Conservation (phyloP, 768 basidiomycete species). For the Agrocybe pediades region DNA sequence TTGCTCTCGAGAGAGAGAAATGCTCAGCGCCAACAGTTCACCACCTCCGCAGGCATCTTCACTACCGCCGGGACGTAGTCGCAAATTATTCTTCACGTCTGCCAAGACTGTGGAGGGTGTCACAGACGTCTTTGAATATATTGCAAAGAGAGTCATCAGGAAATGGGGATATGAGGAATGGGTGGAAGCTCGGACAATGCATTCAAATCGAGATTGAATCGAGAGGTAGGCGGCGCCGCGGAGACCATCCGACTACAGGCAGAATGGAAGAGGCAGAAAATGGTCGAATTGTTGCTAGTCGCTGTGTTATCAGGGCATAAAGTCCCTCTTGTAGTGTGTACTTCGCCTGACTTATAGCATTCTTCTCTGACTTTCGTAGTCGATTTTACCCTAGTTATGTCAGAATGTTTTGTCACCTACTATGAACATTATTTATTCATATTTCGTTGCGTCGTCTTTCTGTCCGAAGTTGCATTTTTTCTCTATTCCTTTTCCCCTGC, state of each 20-base stretch:
- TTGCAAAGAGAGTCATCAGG: slow-evolving; percentile 61
- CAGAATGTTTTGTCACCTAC: neutral
- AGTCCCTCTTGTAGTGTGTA: neutral
- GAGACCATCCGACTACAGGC: slow-evolving; percentile 7
- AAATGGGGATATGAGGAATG: slow-evolving; percentile 72
- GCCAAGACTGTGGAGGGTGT: slow-evolving; percentile 81
- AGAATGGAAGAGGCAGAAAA: slow-evolving; percentile 5
- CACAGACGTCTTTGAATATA: slow-evolving; percentile 73
- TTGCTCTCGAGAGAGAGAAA: slow-evolving; percentile 37
- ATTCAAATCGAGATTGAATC: no score
- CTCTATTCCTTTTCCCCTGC: neutral
- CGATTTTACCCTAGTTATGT: neutral
- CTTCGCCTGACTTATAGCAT: neutral
- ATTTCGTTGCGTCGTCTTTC: neutral
- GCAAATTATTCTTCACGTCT: slow-evolving; percentile 72
- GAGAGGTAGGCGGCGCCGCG: slow-evolving; percentile 16
- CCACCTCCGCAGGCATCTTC: slow-evolving; percentile 18
- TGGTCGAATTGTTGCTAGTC: slow-evolving; percentile 6
- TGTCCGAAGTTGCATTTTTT: no score
- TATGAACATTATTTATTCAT: neutral
- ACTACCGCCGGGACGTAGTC: slow-evolving; percentile 50
- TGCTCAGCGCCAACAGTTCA: slow-evolving; percentile 1
- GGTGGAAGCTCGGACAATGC: slow-evolving; percentile 38
- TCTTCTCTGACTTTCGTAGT: neutral
- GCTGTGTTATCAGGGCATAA: neutral